Evolutionary conservation across 331 rosid species (phyloP).

Genomic region (Phaseolus coccineus): DNA sequence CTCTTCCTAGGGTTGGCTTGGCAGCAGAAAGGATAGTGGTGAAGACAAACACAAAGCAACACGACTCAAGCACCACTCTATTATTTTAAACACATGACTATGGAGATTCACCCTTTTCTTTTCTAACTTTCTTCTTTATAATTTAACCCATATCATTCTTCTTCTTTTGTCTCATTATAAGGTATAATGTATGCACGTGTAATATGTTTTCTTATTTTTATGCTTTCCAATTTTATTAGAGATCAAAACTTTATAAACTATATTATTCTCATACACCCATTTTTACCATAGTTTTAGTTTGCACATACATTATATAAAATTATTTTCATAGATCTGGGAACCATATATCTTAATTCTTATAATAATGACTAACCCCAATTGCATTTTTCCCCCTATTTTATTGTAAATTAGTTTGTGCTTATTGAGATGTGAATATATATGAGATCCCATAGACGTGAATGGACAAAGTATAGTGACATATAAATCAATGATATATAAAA

Average conservation of each 20-base stretch:
- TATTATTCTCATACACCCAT: neutral
- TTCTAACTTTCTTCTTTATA: slow-evolving; percentile 24
- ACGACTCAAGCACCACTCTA: slow-evolving; percentile 1
- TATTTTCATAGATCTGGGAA: neutral
- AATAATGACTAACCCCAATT: neutral
- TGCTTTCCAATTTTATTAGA: neutral
- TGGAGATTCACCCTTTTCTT: slow-evolving; percentile 22
- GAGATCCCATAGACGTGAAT: too few relatives aligned
- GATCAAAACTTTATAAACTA: neutral
- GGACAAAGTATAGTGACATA: neutral
- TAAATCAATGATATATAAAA: neutral
- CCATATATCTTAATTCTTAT: neutral
- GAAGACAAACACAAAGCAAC: slow-evolving; percentile 34
- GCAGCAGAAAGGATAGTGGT: slow-evolving; percentile 4
- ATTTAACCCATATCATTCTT: slow-evolving; percentile 30
- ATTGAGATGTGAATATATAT: neutral
- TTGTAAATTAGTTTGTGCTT: neutral
- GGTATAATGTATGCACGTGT: slow-evolving; percentile 4
- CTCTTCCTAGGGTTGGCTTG: neutral
- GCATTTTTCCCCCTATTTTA: neutral
- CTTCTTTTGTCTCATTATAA: slow-evolving; percentile 1
- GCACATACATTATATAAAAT: neutral
- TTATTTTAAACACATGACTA: neutral
- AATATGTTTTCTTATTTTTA: neutral
- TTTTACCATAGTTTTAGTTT: neutral